Evolutionary conservation across 2,329 filamentous ascomycete genomes (phyloP), one percentile per base, ranked within the genome.

Genomic region (Beauveria brongniartii): DNA sequence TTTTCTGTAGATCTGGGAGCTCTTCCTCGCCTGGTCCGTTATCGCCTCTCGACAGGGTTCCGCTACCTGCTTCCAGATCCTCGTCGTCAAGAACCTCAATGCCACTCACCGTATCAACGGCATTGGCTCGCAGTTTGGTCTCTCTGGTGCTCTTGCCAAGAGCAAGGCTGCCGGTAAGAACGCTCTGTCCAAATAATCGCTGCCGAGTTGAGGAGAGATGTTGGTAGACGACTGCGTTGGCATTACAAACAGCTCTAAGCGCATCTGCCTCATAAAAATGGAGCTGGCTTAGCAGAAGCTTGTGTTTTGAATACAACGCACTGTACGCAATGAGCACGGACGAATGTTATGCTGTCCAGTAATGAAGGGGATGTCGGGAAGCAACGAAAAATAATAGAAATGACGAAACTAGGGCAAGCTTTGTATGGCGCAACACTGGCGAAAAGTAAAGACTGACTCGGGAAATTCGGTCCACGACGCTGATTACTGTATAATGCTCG

Each of bases 61-160:
- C 67, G 91, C 91, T 61, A 91, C 90, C 37, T 94, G 91, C 82
- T 95, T 86, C 80, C 91, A 95, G 79, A 89, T 96, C 69, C 87
- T 87, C 20, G 78, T 91, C 63, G 89, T 93, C 74, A 95, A 95
- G 85, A 95, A 95, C 79, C 82, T 95, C 75, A 95, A 95, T 79
- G 86, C 88, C 41, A 91, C 85, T 37, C 91, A 95, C 78, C 88
- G 91, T 67, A 78, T 93, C 65, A 85, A 93, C 67, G 91, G 90
- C 50, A 80, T 93, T 65, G 69, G 77, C 20, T 82, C 80, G 28
- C 90, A 93, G 71, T 90, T 82, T 69, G 86, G 82, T 53, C 82
- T 96, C 48, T 74, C 77, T 47, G 89, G 84, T 59, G 89, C 91
- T 20, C 69, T 77, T 26, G 68, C 67, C 22, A 68, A 70, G 75